phyloP scores from a whole-genome alignment of 2,329 filamentous ascomycete species.

The Pseudogymnoascus sp. region DNA sequence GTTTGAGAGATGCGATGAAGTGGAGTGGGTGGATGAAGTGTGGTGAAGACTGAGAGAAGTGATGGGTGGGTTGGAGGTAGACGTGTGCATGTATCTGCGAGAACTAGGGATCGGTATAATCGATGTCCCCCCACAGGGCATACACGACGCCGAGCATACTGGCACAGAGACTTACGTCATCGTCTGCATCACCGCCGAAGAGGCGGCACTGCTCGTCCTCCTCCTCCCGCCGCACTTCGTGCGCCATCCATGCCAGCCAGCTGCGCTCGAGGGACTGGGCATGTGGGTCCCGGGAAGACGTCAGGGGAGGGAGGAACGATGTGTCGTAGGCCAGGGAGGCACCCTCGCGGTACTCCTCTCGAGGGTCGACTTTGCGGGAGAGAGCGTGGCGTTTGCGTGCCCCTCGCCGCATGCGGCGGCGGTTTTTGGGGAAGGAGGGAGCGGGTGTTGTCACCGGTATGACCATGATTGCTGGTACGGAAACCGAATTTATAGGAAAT shows the following conservation, averaged over 20 bases:
- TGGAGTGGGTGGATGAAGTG: background rate
- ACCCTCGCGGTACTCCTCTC: background rate
- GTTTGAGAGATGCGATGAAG: background rate
- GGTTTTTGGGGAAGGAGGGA: background rate
- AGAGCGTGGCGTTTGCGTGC: slow-evolving; percentile 7
- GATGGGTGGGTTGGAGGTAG: background rate
- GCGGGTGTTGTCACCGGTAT: background rate
- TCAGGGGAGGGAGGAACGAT: background rate
- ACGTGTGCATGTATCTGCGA: background rate
- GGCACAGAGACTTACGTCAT: slow-evolving; percentile 23
- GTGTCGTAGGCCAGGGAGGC: background rate
- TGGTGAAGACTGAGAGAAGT: slow-evolving; percentile 3
- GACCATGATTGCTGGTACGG: background rate
- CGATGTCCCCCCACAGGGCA: slow-evolving; percentile 18
- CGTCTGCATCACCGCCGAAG: slow-evolving; percentile 25
- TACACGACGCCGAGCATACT: slow-evolving; percentile 26
- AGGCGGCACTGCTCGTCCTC: slow-evolving; percentile 23
- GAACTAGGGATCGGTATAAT: slow-evolving; percentile 10
- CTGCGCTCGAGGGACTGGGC: background rate
- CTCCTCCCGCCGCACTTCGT: background rate
- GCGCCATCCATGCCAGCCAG: slow-evolving; percentile 1
- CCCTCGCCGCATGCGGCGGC: background rate
- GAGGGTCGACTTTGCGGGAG: background rate
- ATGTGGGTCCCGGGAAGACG: background rate
- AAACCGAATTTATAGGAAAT: background rate